phyloP scores from a whole-genome alignment of 805 yeast species.

The Tetrapisispora iriomotensis region DNA sequence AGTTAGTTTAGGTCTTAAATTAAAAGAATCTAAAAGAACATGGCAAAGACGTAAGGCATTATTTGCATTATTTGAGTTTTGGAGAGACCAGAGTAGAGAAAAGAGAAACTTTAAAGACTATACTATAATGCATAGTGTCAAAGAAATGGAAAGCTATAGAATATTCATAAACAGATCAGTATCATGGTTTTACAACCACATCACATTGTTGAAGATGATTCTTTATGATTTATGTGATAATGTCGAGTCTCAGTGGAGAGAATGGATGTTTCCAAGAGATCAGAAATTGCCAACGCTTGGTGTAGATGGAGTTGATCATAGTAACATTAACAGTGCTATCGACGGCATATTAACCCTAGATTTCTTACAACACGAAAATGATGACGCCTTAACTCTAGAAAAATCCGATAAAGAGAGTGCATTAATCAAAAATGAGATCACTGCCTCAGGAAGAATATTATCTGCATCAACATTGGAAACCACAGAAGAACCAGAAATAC shows the following conservation, averaged over 20 bases:
- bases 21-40: slow-evolving; percentile 29
- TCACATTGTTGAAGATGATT: slow-evolving; percentile 28
- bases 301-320: slow-evolving; percentile 13
- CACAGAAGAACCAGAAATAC: too few species aligned
- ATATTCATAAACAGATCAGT: slow-evolving; percentile 29
- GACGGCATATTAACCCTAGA: slow-evolving; percentile 24
- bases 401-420: neutral
- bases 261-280: slow-evolving; percentile 28
- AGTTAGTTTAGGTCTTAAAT: slow-evolving; percentile 24
- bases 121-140: slow-evolving; percentile 28
- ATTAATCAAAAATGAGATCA: neutral
- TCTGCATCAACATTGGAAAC: too few species aligned
- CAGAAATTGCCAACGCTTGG: slow-evolving; percentile 22
- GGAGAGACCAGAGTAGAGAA: slow-evolving; percentile 30
- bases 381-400: slow-evolving; percentile 4
- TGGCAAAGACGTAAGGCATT: slow-evolving; percentile 31
- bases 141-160: slow-evolving; percentile 30
- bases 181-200: slow-evolving; percentile 31
- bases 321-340: slow-evolving; percentile 22
- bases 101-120: slow-evolving; percentile 23
- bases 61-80: slow-evolving; percentile 28
- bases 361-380: slow-evolving; percentile 26
- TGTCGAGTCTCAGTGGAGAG: slow-evolving; percentile 28
- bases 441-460: neutral
- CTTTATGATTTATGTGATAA: slow-evolving; percentile 29